Evolutionary conservation across 2,329 filamentous ascomycete genomes (phyloP), one percentile per base, ranked within the genome.

Genomic region (Paradendryphiella salina): DNA sequence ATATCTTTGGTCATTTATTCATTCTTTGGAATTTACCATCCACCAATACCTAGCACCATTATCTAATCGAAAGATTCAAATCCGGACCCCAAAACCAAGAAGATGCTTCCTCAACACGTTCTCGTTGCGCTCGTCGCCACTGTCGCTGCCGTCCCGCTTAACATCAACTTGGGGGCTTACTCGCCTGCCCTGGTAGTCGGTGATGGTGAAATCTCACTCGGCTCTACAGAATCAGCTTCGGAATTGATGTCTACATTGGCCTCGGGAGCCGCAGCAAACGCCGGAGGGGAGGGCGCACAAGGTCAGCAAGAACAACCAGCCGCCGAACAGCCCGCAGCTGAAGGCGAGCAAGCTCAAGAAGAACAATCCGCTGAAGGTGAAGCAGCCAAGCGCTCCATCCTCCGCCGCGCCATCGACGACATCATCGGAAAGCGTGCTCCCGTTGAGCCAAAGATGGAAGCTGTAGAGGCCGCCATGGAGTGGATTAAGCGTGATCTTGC

Each of bases 161-260:
- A 79, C 73, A 79, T 80, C 75, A 79, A 79, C 69, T 72, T 80
- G 44, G 78, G 77, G 45, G 77, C 78, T 26, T 80, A 79, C 63
- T 80, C 77, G 35, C 78, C 77, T 41, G 78, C 78, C 59, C 60
- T 79, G 71, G 78, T 80, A 70, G 77, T 80, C 70, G 78, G 78
- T 77, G 78, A 80, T 73, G 77, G 78, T 70, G 77, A 78, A 66
- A 79, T 80, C 50, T 77, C 76, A 41, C 76, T 80, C 45, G 75
- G 73, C 52, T 74, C 70, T 3, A 73, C 70, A 41, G 70, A 72
- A 65, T 69, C 67, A 52, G 76, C 74, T 13, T 72, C 71, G 29
- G 67, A 72, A 47, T 57, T 79, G 56, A 76, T 79, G 70, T 70
- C 75, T 32, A 75, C 77, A 9, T 71, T 79, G 34, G 69, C 76